Conservation (phyloP, 768 basidiomycete genomes). For the Tylopilus sp. region DNA sequence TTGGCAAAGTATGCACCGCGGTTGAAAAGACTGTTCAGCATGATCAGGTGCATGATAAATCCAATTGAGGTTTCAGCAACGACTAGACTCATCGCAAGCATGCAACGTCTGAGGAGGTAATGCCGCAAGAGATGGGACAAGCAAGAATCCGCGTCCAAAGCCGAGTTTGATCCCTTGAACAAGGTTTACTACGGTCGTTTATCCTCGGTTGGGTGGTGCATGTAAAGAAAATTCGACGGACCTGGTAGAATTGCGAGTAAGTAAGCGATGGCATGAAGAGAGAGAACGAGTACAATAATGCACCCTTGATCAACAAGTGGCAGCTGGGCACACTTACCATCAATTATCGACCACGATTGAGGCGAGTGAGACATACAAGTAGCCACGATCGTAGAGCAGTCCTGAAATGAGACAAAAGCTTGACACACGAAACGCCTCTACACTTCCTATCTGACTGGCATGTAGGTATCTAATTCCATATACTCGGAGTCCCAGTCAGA, state of each 20-base stretch:
- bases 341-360: background rate
- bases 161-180: slow-evolving; percentile 47
- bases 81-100: slow-evolving; percentile 44
- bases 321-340: slow-evolving; percentile 30
- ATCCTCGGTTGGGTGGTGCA: background rate
- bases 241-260: slow-evolving; percentile 42
- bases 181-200: slow-evolving; percentile 38
- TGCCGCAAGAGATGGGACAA: slow-evolving; percentile 45
- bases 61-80: slow-evolving; percentile 36
- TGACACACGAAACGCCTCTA: slow-evolving; percentile 39
- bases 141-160: slow-evolving; percentile 43
- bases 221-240: slow-evolving; percentile 16
- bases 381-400: slow-evolving; percentile 48
- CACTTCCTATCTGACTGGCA: slow-evolving; percentile 43
- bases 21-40: slow-evolving; percentile 29
- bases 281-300: slow-evolving; percentile 38
- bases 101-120: slow-evolving; percentile 40
- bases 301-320: slow-evolving; percentile 42
- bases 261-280: slow-evolving; percentile 46
- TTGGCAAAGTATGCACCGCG: slow-evolving; percentile 36
- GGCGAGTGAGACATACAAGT: slow-evolving; percentile 34
- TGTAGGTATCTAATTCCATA: background rate
- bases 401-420: slow-evolving; percentile 41
- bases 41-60: slow-evolving; percentile 23
- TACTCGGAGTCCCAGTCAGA: background rate